Percentiles rank a stretch among this genome's conserved stretches.
phyloP scores from a whole-genome alignment of 2,329 filamentous ascomycete species.

The Cladosporium sp. region DNA sequence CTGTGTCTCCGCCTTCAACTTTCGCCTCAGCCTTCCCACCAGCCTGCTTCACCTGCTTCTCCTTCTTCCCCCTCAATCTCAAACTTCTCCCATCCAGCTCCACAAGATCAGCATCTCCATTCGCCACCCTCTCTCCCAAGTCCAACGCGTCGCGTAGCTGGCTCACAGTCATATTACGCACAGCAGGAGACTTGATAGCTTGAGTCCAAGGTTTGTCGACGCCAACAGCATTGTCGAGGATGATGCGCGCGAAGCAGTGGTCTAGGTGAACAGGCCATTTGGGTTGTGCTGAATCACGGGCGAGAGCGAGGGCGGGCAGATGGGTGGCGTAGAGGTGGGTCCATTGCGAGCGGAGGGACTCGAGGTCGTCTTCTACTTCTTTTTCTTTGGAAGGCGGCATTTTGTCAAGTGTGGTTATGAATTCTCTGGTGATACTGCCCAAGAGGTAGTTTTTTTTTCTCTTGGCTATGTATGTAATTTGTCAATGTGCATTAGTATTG shows the following conservation, averaged over 20 bases:
- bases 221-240: conserved; percentile 41
- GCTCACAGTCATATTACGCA: conserved; percentile 39
- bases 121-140: conserved; percentile 35
- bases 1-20: background rate
- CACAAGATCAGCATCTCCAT: conserved; percentile 35
- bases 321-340: conserved; percentile 25
- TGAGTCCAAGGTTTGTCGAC: conserved; percentile 39
- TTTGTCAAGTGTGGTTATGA: too few species aligned
- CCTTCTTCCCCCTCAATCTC: conserved; percentile 33
- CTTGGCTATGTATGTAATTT: background rate
- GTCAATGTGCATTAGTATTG: background rate
- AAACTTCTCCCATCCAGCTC: conserved; percentile 40
- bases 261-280: conserved; percentile 42
- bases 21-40: background rate
- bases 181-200: conserved; percentile 39
- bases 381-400: background rate
- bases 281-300: conserved; percentile 30
- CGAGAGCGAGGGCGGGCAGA: conserved; percentile 27
- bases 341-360: conserved; percentile 22
- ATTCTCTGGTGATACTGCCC: too few species aligned
- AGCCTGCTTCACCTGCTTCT: conserved; percentile 17
- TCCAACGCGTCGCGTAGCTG: conserved; percentile 37
- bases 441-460: too few species aligned
- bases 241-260: conserved; percentile 44
- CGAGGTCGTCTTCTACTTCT: conserved; percentile 1